Evolutionary conservation across 2,329 filamentous ascomycete species (phyloP).

Genomic region (Diaporthe australafricana): DNA sequence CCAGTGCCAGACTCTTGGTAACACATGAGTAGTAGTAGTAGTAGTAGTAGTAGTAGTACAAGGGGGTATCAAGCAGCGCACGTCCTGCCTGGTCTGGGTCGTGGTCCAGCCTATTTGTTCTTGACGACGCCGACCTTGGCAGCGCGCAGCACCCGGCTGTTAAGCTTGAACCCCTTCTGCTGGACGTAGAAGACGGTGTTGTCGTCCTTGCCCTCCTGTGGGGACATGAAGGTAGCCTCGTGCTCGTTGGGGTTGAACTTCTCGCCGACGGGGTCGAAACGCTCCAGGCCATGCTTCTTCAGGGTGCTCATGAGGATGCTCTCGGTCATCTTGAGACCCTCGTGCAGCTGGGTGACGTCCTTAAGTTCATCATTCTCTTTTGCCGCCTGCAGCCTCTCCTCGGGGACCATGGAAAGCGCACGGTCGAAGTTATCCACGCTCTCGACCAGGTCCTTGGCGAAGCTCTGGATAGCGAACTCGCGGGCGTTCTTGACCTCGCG

Average conservation of each 20-base stretch:
- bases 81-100: background rate
- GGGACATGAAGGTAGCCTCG: conserved; percentile 95
- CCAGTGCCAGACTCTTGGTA: conserved; percentile 35
- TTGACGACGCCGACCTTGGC: conserved; percentile 97
- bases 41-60: conserved; percentile 35
- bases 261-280: conserved; percentile 84
- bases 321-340: conserved; percentile 96
- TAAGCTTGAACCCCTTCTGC: conserved; percentile 95
- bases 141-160: conserved; percentile 88
- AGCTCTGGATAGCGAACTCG: conserved; percentile 95
- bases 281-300: conserved; percentile 92
- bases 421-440: conserved; percentile 97
- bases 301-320: conserved; percentile 86
- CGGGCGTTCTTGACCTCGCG: conserved; percentile 89
- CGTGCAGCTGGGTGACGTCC: conserved; percentile 84
- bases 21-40: no score
- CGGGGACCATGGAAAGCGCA: conserved; percentile 82
- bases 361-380: conserved; percentile 66
- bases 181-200: conserved; percentile 92
- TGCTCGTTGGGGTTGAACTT: conserved; percentile 97
- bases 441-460: conserved; percentile 95
- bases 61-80: background rate
- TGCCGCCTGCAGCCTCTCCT: conserved; percentile 73
- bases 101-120: conserved; percentile 64
- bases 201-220: conserved; percentile 87